Conservation (phyloP, 495 filamentous ascomycete species). For the Parathielavia hyrcaniae region DNA sequence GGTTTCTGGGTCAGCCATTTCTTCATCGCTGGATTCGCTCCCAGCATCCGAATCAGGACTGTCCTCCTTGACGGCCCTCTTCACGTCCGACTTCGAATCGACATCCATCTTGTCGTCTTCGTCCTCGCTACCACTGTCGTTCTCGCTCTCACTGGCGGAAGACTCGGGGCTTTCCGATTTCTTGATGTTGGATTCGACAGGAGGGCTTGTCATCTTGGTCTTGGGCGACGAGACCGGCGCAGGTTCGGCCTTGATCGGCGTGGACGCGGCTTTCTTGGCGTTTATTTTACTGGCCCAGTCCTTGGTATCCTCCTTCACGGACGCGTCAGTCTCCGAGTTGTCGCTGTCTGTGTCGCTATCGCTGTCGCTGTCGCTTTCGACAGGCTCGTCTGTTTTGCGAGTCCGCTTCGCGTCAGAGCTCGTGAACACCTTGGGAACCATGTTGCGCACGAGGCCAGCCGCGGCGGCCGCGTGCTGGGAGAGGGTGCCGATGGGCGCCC, state of each 20-base stretch:
- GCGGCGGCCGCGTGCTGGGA: slow-evolving; percentile 28
- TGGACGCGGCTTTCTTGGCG: slow-evolving; percentile 5
- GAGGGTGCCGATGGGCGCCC: slow-evolving; percentile 31
- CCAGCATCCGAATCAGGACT: slow-evolving; percentile 29
- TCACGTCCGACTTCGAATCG: not conserved
- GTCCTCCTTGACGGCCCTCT: not conserved
- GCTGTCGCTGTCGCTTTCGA: slow-evolving; percentile 24
- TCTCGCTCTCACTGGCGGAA: slow-evolving; percentile 23
- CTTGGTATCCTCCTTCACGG: not conserved
- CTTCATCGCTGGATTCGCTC: slow-evolving; percentile 18
- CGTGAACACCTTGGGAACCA: slow-evolving; percentile 18
- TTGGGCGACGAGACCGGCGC: not conserved
- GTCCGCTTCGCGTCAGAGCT: slow-evolving; percentile 17
- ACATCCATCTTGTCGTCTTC: slow-evolving; percentile 13
- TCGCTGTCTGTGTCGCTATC: slow-evolving; percentile 20
- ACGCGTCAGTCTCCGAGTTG: slow-evolving; percentile 7
- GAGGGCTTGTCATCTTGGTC: slow-evolving; percentile 9
- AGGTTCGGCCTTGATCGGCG: not conserved
- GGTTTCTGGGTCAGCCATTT: slow-evolving; percentile 1
- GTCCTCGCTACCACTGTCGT: slow-evolving; percentile 27
- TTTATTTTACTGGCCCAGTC: slow-evolving; percentile 1
- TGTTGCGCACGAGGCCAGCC: slow-evolving; percentile 26
- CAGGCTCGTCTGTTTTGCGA: slow-evolving; percentile 26
- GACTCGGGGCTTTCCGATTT: slow-evolving; percentile 3
- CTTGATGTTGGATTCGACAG: not conserved